Base-by-base conservation (phyloP, 768 basidiomycete genomes). In the Phanerochaete carnosa region DNA sequence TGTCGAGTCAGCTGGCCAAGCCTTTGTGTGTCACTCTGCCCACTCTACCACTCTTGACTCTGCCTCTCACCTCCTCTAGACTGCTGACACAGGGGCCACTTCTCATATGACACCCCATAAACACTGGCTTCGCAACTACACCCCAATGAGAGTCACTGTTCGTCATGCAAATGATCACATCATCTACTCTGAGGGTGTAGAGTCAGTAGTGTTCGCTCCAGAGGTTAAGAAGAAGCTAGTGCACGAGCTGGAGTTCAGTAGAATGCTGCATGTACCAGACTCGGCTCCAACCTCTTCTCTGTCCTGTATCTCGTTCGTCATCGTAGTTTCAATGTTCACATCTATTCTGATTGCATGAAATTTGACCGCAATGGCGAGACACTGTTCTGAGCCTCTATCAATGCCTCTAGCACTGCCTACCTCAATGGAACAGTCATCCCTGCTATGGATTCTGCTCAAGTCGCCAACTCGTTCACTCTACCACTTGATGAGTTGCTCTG, bases 21-120 rank as follows among this genome's bases (percentile, higher is more conserved):
- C n/a, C n/a, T n/a, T n/a, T n/a, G n/a, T n/a, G n/a, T n/a, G n/a
- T n/a, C n/a, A n/a, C n/a, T n/a, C n/a, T n/a, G n/a, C n/a, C n/a
- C n/a, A n/a, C n/a, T n/a, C n/a, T n/a, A n/a, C n/a, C n/a, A n/a
- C n/a, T n/a, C 43, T 45, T 2, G 43, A 45, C 16, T 22, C 15
- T 22, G 9, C 43, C 22, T 2, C 43, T 45, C 43, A 45, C 43
- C 43, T 16, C 43, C 43, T 45, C 52, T 73, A 69, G 70, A 74
- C 66, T 52, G 60, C 64, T 55, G 72, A 75, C 64, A 72, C 71
- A 66, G 74, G 73, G 30, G 72, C 72, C 61, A n/a, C n/a, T n/a
- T n/a, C n/a, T n/a, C n/a, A n/a, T n/a, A n/a, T n/a, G n/a, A n/a
- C n/a, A n/a, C n/a, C n/a, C n/a, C n/a, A n/a, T n/a, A n/a, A n/a